Base-by-base conservation (phyloP, 805 yeast genomes). In the Candida anglica region DNA sequence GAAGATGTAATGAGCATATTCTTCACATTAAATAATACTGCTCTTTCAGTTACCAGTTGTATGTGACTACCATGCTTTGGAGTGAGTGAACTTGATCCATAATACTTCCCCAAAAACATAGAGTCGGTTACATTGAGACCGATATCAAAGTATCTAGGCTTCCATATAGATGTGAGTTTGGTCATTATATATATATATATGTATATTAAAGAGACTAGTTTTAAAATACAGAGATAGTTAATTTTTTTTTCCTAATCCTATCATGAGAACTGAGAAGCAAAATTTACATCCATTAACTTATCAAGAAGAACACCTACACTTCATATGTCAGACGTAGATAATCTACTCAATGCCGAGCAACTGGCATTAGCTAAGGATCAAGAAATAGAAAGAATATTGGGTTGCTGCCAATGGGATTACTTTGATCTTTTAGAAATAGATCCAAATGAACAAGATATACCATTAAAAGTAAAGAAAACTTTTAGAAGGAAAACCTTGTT, bases 1-100 rank as follows among this genome's bases (percentile, higher is more conserved):
- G 95, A 81, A 0, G 97, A 97, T 0, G 98, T 93, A 10, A 93
- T 70, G 27, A 93, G 69, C 69, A 86, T 75, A 44, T 73, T 72
- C 6, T 68, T 60, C 11, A 91, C 96, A 39, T 81, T 73, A 43
- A 77, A 72, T 5, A 67, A 55, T 32, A 67, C 64, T 0, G 96
- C 95, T 28, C 95, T 69, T 4, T 66, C 51, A 5, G 93, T 58
- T 2, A 93, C 85, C 5, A 69, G 63, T 10, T 62, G 65, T 3
- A 86, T 55, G 56, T 93, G 98, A 2, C 71, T 46, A 2, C 72
- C 71, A 51, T 91, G 98, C 36, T 74, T 67, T 27, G 69, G 70
- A 1, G 49, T 46, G n/a, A n/a, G n/a, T n/a, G n/a, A n/a, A 5
- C 37, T 15, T 19, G 77, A 74, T 10, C 82, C 88, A 41, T 86